Base-by-base conservation (phyloP, 1,284 basidiomycete genomes). In the Boletus semigastroideus region DNA sequence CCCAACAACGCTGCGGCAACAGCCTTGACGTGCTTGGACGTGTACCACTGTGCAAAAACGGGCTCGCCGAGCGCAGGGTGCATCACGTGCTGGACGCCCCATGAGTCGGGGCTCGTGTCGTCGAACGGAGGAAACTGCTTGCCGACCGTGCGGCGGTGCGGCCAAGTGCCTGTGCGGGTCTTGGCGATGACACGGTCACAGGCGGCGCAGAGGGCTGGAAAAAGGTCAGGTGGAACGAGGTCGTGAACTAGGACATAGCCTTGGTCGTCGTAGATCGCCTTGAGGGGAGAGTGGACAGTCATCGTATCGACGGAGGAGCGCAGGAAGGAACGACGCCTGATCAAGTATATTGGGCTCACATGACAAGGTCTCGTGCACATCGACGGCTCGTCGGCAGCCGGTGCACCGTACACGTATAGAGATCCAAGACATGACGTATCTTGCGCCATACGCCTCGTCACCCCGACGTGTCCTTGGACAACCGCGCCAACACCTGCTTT, bases 51-150 rank as follows among this genome's bases (percentile, higher is more conserved):
- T 20, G 77, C 78, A 53, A 90, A 90, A 3, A 66, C 74, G 0
- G 77, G 73, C 61, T 88, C 81, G 0, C 69, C 72, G 1, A 91
- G 75, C 38, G 78, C 83, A 1, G 86, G 88, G 61, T 91, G 87
- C 88, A 91, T 90, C 42, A 88, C 66, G 62, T 90, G 87, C 60
- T 90, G 88, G 9, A 90, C 83, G 2, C 89, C 89, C 89, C 90
- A 92, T 4, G 82, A 82, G 66, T 92, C 88, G 1, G 78, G 76
- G 45, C 78, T 69, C 33, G 75, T 75, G 30, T 78, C 40, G 37
- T 59, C 57, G 62, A 78, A 92, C 0, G 90, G 90, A 1, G 91
- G 90, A 59, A 92, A 93, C 64, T 90, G 88, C 56, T 86, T 86
- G 13, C 91, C 90, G 13, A 93, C 87, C 1, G 84, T 83, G 41